Evolutionary conservation across 305 asterid genomes (phyloP).

Genomic region (Fraxinus ornus): DNA sequence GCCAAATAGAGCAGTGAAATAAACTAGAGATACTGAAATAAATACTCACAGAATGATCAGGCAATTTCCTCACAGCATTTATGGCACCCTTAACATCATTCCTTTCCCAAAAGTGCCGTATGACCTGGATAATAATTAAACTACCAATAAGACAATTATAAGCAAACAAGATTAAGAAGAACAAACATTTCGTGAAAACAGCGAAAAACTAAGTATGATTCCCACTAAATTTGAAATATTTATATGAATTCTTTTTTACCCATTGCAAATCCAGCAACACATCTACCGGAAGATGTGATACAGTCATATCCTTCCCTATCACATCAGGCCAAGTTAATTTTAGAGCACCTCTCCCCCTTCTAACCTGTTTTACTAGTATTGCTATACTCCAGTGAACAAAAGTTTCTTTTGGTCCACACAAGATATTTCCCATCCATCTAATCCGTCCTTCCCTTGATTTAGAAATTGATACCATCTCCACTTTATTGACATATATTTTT

Average conservation of each 20-base stretch:
- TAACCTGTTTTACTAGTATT: not conserved
- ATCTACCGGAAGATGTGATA: not conserved
- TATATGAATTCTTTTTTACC: not conserved
- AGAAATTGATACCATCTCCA: not conserved
- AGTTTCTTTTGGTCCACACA: not conserved
- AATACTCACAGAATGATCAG: slow-evolving; percentile 79
- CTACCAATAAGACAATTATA: slow-evolving; percentile 12
- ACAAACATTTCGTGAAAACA: not conserved
- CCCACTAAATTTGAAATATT: not conserved
- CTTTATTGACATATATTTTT: not conserved
- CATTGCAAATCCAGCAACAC: not conserved
- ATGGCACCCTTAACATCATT: slow-evolving; percentile 92
- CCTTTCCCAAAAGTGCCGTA: slow-evolving; percentile 87
- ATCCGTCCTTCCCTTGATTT: not conserved
- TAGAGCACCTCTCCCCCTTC: slow-evolving; percentile 1
- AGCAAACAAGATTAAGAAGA: slow-evolving; percentile 12
- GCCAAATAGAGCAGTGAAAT: slow-evolving; percentile 12
- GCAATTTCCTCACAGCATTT: slow-evolving; percentile 73
- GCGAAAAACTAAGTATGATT: not conserved
- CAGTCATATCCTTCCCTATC: not conserved
- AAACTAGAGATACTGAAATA: slow-evolving; percentile 19
- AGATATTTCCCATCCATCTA: not conserved
- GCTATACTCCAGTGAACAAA: not conserved
- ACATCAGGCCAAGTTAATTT: not conserved
- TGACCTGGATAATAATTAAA: slow-evolving; percentile 58